Evolutionary conservation across 139 green algal genomes (phyloP), one percentile per base, ranked within the genome.

Genomic region (Asterochloris sp.): DNA sequence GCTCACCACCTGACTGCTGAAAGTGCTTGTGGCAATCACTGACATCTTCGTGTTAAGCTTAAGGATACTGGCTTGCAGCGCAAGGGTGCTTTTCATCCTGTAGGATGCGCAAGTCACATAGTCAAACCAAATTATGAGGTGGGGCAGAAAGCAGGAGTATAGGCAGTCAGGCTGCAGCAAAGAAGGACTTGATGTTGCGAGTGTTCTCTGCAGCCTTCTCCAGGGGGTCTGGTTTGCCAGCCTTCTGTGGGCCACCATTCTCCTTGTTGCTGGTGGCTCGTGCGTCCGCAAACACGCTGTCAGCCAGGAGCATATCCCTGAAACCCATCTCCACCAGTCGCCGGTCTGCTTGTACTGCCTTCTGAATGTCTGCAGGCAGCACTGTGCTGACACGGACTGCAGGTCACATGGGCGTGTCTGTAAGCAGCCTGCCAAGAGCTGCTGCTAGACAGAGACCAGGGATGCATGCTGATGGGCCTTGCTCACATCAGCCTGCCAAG

Each of bases 321-420:
- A 90, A 71, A 8, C 87, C 87, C 78, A 90, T 85, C 8, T 90
- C 84, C 19, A 63, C 76, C 29, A 87, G 24, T 24, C 87, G 79
- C 63, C 76, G 78, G 73, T 90, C 87, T 28, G 47, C 81, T 13
- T 64, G 23, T 11, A 76, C 85, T 29, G 78, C 81, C 13, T 76
- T 73, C 13, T 82, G 38, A 8, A 80, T 27, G 23, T 83, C 68
- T 26, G 74, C 27, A 78, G 17, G n/a, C 71, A 38, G 23, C 23
- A 77, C n/a, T 27, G 17, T 61, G 14, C 71, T 19, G 21, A 16
- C 17, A 16, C 10, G 71, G 71, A 54, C 17, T 77, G 66, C 71
- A 38, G 1, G 71, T 77, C 19, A 2, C n/a, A 2, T 21, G 17
- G 21, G 71, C 23, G 8, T 2, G 17, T 19, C 66, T 71, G 4